A percentile compares a stretch with the other conserved stretches of the same genome.
These are phyloP conservation scores for Phytopythium boreale DNA, from an alignment of 352 stramenopile genomes.

Conservation along the genomic window DNA sequence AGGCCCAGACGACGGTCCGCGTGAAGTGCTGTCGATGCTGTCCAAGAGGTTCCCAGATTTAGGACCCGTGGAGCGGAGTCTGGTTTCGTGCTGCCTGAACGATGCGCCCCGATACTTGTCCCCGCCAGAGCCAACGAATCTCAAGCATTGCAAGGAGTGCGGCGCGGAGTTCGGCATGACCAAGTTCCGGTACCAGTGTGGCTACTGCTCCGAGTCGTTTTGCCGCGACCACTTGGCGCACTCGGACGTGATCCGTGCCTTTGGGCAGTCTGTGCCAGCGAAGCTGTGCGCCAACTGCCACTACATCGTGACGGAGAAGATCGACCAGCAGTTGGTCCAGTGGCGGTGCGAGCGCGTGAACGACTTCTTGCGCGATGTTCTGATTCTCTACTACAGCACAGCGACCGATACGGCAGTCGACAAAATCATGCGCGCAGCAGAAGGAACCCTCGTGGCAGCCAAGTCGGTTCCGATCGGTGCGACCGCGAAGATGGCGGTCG, in stretches of 20 bases:
- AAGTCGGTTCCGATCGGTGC: constrained; percentile 79
- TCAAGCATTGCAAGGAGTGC: constrained; percentile 70
- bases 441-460: constrained; percentile 69
- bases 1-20: constrained; percentile 21
- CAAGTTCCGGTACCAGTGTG: constrained; percentile 83
- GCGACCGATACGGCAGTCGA: constrained; percentile 78
- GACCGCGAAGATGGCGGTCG: constrained; percentile 80
- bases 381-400: constrained; percentile 78
- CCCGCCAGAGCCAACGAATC: constrained; percentile 58
- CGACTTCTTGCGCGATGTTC: constrained; percentile 62
- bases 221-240: constrained; percentile 71
- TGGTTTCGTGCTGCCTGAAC: constrained; percentile 69
- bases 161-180: constrained; percentile 72
- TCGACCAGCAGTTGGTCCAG: constrained; percentile 73
- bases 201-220: constrained; percentile 78
- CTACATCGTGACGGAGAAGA: constrained; percentile 68
- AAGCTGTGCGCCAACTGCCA: constrained; percentile 74
- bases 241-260: constrained; percentile 57
- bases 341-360: constrained; percentile 80
- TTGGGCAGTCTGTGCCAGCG: constrained; percentile 50
- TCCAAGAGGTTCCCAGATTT: constrained; percentile 78
- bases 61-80: constrained; percentile 58
- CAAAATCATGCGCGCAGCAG: constrained; percentile 80
- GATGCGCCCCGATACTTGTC: constrained; percentile 42
- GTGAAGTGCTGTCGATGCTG: constrained; percentile 59